Evolutionary conservation across 345 rosid species (phyloP), one percentile per base, ranked within the genome.

Genomic region (Eutrema yunnanense): DNA sequence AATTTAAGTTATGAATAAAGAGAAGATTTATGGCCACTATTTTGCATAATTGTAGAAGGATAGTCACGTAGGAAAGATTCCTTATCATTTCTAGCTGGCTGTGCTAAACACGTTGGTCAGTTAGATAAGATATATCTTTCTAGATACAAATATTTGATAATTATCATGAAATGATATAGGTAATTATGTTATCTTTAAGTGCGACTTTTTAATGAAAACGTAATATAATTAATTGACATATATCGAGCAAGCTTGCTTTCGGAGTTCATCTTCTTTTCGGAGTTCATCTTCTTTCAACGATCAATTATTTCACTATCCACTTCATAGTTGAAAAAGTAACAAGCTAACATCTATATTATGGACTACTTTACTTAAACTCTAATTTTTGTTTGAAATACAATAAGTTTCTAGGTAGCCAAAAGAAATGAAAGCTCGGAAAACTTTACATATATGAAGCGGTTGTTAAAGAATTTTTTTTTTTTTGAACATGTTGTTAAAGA

Each of bases 31-130:
- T 59, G 34, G 46, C 13, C 36, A 36, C 57, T 47, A 27, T 11
- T 71, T 29, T 40, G 61, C 29, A 42, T 52, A 52, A 52, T 52
- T 61, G 46, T 44, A 42, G 54, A 62, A 37, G 8, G 65, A 46
- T 64, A 73, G 33, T 64, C 33, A 56, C 59, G 41, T 38, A 48
- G 53, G 59, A 11, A 41, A 44, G n/a, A 16, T 13, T 38, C 4
- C 2, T 65, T 37, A 11, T 56, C 59, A 57, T 65, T 73, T 43
- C 6, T 38, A 58, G 70, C 27, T 65, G 62, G 72, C 59, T 65
- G 19, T 40, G 67, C 52, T 66, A 48, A 57, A 48, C 44, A 7
- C 56, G 22, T 41, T 51, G 61, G 48, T 43, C 2, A 10, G 0
- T 26, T 60, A 44, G 68, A 67, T 74, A 67, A 59, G 54, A 50